Conservation (phyloP, 208 protist species). For the Acanthamoeba rhysodes region DNA sequence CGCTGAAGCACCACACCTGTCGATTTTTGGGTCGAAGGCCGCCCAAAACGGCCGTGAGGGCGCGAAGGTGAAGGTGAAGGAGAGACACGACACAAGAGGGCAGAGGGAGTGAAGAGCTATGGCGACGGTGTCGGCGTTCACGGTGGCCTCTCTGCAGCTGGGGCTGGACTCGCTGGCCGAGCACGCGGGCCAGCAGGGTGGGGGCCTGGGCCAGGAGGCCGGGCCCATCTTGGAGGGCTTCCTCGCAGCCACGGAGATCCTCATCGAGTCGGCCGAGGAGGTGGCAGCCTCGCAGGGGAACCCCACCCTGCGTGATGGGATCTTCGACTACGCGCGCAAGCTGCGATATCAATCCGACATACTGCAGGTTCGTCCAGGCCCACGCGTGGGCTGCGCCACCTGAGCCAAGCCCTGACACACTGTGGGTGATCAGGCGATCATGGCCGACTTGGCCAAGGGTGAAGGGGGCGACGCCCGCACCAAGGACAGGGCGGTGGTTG, state of each 20-base stretch:
- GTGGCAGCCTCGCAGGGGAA: not conserved
- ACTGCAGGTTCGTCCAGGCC: not conserved
- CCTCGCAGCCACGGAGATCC: not conserved
- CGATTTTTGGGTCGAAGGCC: no score
- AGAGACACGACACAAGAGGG: no score
- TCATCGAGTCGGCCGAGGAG: slow-evolving; percentile 36
- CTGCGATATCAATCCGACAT: not conserved
- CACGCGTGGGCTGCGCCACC: not conserved
- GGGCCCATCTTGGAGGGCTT: slow-evolving; percentile 1
- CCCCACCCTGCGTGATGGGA: not conserved
- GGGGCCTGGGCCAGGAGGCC: not conserved
- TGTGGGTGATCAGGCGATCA: not conserved
- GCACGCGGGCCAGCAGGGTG: not conserved
- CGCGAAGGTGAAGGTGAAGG: no score
- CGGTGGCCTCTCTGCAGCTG: not conserved
- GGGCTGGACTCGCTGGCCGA: slow-evolving; percentile 29
- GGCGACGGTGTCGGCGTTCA: not conserved
- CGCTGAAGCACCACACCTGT: no score
- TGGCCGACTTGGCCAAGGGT: not conserved
- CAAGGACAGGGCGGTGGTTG: not conserved
- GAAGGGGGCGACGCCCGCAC: not conserved
- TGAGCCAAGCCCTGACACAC: no score
- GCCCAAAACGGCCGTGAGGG: no score
- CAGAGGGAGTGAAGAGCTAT: no score
- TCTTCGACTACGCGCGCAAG: slow-evolving; percentile 23